Conservation (phyloP, 805 yeast genomes). For the Metschnikowia santaceciliae region DNA sequence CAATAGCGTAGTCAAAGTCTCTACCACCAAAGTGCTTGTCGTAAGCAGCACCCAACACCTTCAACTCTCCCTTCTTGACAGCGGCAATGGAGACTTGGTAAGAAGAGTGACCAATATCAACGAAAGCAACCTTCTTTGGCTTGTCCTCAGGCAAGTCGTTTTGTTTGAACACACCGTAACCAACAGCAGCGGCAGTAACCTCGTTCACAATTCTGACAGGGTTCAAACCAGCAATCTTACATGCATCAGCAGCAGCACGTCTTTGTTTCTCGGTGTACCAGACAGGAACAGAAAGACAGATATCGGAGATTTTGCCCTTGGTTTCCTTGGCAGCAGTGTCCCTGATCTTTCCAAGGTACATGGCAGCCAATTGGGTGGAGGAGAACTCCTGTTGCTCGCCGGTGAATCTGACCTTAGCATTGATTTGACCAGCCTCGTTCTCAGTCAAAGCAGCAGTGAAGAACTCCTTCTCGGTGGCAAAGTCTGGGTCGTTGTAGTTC, state of each 20-base stretch:
- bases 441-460: slow-evolving; percentile 70
- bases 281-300: slow-evolving; percentile 90
- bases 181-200: slow-evolving; percentile 97
- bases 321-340: slow-evolving; percentile 76
- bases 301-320: slow-evolving; percentile 76
- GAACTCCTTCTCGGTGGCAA: slow-evolving; percentile 68
- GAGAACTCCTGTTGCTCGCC: slow-evolving; percentile 78
- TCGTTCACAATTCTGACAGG: slow-evolving; percentile 98
- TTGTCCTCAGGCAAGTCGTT: slow-evolving; percentile 93
- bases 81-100: slow-evolving; percentile 87
- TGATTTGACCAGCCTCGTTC: slow-evolving; percentile 68
- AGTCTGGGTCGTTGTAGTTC: slow-evolving; percentile 68
- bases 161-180: slow-evolving; percentile 96
- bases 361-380: slow-evolving; percentile 87
- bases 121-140: slow-evolving; percentile 84
- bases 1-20: slow-evolving; percentile 89
- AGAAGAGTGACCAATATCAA: slow-evolving; percentile 96
- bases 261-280: slow-evolving; percentile 98
- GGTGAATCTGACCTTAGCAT: slow-evolving; percentile 79
- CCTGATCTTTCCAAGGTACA: slow-evolving; percentile 91
- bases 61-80: slow-evolving; percentile 94
- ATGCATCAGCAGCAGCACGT: slow-evolving; percentile 93
- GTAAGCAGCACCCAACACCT: slow-evolving; percentile 85
- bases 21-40: slow-evolving; percentile 99
- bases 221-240: slow-evolving; percentile 92